Evolutionary conservation across 2,329 filamentous ascomycete genomes (phyloP).

Genomic region (Xylaria sp.): DNA sequence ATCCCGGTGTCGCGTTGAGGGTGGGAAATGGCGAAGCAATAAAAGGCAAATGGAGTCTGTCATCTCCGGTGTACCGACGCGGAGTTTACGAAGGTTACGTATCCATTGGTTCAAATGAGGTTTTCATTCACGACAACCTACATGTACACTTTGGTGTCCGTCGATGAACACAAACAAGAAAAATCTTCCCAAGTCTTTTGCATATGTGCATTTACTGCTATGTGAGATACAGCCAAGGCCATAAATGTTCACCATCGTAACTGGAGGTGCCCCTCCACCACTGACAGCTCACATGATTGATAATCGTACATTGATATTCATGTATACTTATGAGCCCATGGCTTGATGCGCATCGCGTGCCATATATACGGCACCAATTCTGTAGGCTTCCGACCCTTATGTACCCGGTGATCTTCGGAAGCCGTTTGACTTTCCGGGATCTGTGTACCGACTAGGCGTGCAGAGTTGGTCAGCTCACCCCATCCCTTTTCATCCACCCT

Average conservation of each 20-base stretch:
- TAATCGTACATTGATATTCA: not conserved
- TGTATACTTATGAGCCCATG: no score
- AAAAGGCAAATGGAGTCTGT: conserved; percentile 38
- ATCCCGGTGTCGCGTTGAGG: conserved; percentile 5
- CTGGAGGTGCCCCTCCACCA: not conserved
- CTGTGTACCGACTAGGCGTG: not conserved
- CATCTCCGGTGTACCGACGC: conserved; percentile 37
- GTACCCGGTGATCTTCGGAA: not conserved
- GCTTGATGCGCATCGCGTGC: not conserved
- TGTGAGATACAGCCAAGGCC: not conserved
- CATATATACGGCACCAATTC: not conserved
- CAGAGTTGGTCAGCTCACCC: not conserved
- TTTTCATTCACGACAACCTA: conserved; percentile 39
- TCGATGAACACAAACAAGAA: conserved; percentile 41
- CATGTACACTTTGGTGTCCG: conserved; percentile 44
- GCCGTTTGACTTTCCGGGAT: not conserved
- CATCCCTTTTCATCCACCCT: not conserved
- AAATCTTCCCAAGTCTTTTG: conserved; percentile 24
- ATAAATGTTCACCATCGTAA: not conserved
- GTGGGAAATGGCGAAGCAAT: conserved; percentile 30
- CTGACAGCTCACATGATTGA: not conserved
- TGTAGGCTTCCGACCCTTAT: not conserved
- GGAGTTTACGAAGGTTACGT: conserved; percentile 47
- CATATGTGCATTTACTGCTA: not conserved
- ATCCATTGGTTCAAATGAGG: conserved; percentile 44